Base-by-base conservation (phyloP, 139 green algal species). In the Chlorella sp. region DNA sequence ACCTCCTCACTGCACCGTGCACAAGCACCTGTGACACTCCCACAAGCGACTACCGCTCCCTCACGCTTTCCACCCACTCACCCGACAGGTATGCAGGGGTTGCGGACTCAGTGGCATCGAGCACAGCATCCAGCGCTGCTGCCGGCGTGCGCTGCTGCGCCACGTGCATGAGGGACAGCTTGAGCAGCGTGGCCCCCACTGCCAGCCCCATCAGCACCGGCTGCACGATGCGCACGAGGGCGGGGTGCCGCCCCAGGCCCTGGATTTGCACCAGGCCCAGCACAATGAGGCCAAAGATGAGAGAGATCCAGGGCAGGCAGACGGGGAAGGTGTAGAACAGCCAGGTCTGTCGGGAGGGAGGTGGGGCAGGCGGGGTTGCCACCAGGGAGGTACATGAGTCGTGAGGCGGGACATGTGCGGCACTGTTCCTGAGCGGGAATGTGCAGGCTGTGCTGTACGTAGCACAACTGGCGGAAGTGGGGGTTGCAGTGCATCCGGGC, bases 281-380 rank as follows among this genome's bases (percentile, higher is more conserved):
- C 41, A 85, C 80, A 6, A 68, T 36, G 3, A 39, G 4, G 2
- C 39, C 80, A 26, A 85, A 85, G 11, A 78, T n/a, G 30, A 85
- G 65, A 23, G 28, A 57, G 80, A 85, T 85, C 68, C 47, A 78
- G 23, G 80, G 80, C 47, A 85, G 68, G 68, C 80, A 85, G 32
- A 85, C 80, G n/a, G 25, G 34, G 25, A 70, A 80, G 32, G 67
- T 41, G 41, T 39, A 44, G 25, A 85, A 85, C 51, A 85, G 30
- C 25, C 38, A 70, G 32, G 21, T 57, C 68, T 85, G 68, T 34
- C 25, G 30, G 51, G 51, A 9, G 51, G 13, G 51, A 15, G 11
- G 51, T 16, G 7, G 44, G 44, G 44, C 44, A 51, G 51, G 51
- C n/a, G n/a, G n/a, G n/a, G n/a, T n/a, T n/a, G n/a, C n/a, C n/a